Evolutionary conservation across 352 stramenopile species (phyloP).

Genomic region (Pythium brassicae): DNA sequence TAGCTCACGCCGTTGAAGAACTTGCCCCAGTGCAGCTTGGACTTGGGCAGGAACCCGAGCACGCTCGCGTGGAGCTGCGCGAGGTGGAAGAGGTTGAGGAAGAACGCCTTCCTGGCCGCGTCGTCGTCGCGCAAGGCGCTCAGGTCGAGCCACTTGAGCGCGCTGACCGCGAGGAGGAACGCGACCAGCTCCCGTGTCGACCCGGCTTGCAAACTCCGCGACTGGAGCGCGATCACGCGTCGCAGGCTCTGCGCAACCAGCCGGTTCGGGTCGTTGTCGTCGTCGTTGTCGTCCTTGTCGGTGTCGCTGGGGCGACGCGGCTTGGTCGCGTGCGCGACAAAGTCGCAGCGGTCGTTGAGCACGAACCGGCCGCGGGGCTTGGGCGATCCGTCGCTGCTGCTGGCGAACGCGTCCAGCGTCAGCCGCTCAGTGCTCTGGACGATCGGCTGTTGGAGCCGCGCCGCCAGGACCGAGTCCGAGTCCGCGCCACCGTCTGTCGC

Average conservation of each 20-base stretch:
- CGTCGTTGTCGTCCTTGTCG: background rate
- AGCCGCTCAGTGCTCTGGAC: constrained; percentile 14
- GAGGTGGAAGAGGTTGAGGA: constrained; percentile 61
- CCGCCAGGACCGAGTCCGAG: background rate
- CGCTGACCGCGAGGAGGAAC: constrained; percentile 30
- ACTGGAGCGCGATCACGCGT: constrained; percentile 19
- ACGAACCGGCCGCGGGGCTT: constrained; percentile 30
- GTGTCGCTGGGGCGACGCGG: background rate
- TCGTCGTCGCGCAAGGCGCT: constrained; percentile 14
- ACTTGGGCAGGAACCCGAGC: constrained; percentile 36
- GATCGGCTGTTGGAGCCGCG: constrained; percentile 16
- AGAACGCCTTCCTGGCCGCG: constrained; percentile 30
- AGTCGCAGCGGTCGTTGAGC: constrained; percentile 43
- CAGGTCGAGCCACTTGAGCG: constrained; percentile 29
- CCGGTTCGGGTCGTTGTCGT: constrained; percentile 12
- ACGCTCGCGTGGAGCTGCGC: constrained; percentile 40
- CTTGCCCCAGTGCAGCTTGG: constrained; percentile 42
- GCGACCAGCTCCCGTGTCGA: constrained; percentile 30
- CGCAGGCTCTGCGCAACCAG: constrained; percentile 13
- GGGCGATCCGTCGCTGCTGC: constrained; percentile 2
- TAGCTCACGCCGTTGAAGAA: constrained; percentile 64
- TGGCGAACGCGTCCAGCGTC: constrained; percentile 19
- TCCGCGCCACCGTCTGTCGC: background rate
- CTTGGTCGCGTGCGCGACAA: constrained; percentile 7
- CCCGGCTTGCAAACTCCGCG: constrained; percentile 9